phyloP scores from a whole-genome alignment of 225 moss, liverwort and hornwort genomes.

The Marchantia paleacea region DNA sequence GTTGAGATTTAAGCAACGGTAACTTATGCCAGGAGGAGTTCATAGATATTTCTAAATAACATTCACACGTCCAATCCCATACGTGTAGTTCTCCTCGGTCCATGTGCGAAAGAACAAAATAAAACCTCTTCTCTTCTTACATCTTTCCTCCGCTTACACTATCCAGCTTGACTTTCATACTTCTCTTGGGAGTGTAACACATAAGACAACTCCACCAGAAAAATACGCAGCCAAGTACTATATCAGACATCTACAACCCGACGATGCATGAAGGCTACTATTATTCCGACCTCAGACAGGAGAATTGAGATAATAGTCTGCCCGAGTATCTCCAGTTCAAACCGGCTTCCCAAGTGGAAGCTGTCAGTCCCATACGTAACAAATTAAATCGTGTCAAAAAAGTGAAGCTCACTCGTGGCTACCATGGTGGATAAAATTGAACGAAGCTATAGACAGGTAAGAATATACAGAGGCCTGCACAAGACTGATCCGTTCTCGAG shows the following conservation, averaged over 20 bases:
- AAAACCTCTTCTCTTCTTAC: no score
- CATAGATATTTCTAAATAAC: no score
- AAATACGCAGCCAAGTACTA: no score
- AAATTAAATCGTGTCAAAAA: constrained; percentile 4
- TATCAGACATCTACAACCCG: neutral
- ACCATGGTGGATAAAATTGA: neutral
- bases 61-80: no score
- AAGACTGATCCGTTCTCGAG: neutral
- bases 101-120: no score
- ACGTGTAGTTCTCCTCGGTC: no score
- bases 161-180: no score
- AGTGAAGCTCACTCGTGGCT: neutral
- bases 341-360: neutral
- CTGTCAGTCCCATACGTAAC: neutral
- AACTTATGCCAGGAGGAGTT: no score
- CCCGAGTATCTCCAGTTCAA: neutral
- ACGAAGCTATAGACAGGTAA: constrained; percentile 5
- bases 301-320: neutral
- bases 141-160: no score
- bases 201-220: no score
- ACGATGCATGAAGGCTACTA: neutral
- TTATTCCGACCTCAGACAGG: neutral
- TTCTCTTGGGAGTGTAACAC: no score
- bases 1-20: no score
- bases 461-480: constrained; percentile 13